Conservation (phyloP, 768 basidiomycete species). For the Rhizopogon vulgaris region DNA sequence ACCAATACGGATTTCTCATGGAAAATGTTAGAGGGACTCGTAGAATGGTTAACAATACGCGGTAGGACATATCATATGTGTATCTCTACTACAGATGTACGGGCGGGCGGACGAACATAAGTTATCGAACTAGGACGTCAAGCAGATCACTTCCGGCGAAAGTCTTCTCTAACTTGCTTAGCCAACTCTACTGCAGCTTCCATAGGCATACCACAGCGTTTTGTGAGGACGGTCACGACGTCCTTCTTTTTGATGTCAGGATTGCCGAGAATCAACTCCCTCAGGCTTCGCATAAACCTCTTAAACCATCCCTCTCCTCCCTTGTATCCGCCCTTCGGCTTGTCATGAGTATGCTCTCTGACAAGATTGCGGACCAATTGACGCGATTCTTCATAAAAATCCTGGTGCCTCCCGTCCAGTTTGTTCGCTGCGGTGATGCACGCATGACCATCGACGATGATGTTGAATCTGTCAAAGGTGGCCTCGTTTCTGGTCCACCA, state of each 20-base stretch:
- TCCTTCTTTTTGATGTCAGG: slow-evolving; percentile 15
- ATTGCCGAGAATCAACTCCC: slow-evolving; percentile 13
- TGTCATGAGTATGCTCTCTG: neutral
- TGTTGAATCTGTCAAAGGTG: slow-evolving; percentile 18
- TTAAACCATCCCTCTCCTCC: slow-evolving; percentile 4
- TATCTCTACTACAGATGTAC: too few relatives aligned
- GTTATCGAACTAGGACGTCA: neutral
- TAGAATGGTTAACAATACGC: too few relatives aligned
- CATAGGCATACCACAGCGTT: slow-evolving; percentile 18
- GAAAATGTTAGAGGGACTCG: too few relatives aligned
- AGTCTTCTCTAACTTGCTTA: neutral
- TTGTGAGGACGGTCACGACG: slow-evolving; percentile 17
- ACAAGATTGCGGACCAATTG: slow-evolving; percentile 13
- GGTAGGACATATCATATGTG: too few relatives aligned
- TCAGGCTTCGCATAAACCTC: slow-evolving; percentile 20
- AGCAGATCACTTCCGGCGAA: neutral
- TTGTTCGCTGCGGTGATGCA: slow-evolving; percentile 28
- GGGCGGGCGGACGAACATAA: neutral
- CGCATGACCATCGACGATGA: slow-evolving; percentile 25
- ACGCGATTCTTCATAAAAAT: slow-evolving; percentile 17
- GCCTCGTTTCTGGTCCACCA: slow-evolving; percentile 11
- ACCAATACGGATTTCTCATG: too few relatives aligned
- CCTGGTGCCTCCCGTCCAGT: slow-evolving; percentile 13
- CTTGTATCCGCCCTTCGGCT: too few relatives aligned
- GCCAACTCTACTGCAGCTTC: slow-evolving; percentile 13